A percentile compares a stretch with the other conserved stretches of the same genome.
Conservation (phyloP, 1,284 basidiomycete genomes). For the Peniophora sp. region DNA sequence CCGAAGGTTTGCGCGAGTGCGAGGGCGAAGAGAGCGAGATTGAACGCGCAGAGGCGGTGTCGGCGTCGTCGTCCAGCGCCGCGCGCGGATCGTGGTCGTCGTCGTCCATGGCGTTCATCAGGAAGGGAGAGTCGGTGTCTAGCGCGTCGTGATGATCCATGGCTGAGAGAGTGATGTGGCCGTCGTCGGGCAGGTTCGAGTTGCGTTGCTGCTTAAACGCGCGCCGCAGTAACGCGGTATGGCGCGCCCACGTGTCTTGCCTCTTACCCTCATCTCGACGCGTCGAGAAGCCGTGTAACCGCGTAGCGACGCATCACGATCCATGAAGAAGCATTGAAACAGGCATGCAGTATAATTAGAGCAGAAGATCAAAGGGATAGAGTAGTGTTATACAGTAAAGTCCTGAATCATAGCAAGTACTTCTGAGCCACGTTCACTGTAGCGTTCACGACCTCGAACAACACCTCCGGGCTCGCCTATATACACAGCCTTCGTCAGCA, state of each 20-base stretch:
- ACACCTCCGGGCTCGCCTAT: background rate
- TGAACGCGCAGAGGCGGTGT: slow-evolving; percentile 74
- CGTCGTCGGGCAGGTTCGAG: background rate
- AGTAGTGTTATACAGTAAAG: too few relatives aligned
- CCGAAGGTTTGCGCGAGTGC: slow-evolving; percentile 33
- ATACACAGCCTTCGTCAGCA: too few relatives aligned
- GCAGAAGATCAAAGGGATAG: too few relatives aligned
- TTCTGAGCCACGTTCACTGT: background rate
- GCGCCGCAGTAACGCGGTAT: too few relatives aligned
- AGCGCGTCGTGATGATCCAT: slow-evolving; percentile 1
- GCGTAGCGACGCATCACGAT: too few relatives aligned
- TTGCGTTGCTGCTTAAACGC: background rate
- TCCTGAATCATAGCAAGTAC: too few relatives aligned
- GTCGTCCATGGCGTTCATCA: background rate
- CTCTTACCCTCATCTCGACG: too few relatives aligned
- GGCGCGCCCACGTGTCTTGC: too few relatives aligned
- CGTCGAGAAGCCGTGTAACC: too few relatives aligned
- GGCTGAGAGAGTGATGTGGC: too few relatives aligned
- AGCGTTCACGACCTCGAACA: background rate
- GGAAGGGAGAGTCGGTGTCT: slow-evolving; percentile 2
- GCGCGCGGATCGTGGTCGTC: slow-evolving; percentile 5
- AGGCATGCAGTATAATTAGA: too few relatives aligned
- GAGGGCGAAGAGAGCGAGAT: slow-evolving; percentile 64
- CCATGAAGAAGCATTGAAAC: too few relatives aligned
- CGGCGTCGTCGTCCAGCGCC: slow-evolving; percentile 35